Evolutionary conservation across 345 rosid genomes (phyloP), one percentile per base, ranked within the genome.

Genomic region (Durio zibethinus): DNA sequence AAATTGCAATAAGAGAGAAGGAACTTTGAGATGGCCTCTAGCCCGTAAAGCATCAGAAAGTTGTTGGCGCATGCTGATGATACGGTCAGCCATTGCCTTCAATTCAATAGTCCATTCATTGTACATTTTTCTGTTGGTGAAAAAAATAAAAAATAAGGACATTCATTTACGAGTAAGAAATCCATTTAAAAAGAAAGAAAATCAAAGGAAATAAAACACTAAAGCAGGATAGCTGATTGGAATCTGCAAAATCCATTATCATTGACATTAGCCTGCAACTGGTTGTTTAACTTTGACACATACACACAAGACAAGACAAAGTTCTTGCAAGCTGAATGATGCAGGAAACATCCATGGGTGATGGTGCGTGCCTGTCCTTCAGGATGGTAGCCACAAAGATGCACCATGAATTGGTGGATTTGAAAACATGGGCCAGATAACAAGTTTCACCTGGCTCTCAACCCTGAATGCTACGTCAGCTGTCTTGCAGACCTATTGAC

Each of bases 381-480:
- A 94, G 90, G 78, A 94, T 86, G 59, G 85, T 53, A 69, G 95
- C 94, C 50, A 89, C 98, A 57, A 94, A 1, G 97, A 89, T 71
- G 97, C 97, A 73, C 98, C 98, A 61, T 94, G 97, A 47, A 94
- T 86, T 14, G 98, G 97, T 78, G 98, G 98, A 50, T 85, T 91
- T 57, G 97, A 92, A 84, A 90, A 92, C 98, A 94, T 91, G 47
- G 98, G 97, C 74, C 97, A 86, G 80, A 92, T 89, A 61, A 94
- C 92, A 66, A 92, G 94, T 82, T 94, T 94, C 85, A 92, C 82
- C 78, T 94, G 98, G 83, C 94, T 92, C 78, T 92, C 92, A 31
- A 94, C 98, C 79, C 64, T 86, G 43, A 86, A 80, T 0, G 98
- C 94, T 7, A 94, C 93, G 78, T 90, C 94, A 77, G 97, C 90